Evolutionary conservation across 805 yeast species (phyloP), one percentile per base, ranked within the genome.

Genomic region (Hagleromyces aurorensis): DNA sequence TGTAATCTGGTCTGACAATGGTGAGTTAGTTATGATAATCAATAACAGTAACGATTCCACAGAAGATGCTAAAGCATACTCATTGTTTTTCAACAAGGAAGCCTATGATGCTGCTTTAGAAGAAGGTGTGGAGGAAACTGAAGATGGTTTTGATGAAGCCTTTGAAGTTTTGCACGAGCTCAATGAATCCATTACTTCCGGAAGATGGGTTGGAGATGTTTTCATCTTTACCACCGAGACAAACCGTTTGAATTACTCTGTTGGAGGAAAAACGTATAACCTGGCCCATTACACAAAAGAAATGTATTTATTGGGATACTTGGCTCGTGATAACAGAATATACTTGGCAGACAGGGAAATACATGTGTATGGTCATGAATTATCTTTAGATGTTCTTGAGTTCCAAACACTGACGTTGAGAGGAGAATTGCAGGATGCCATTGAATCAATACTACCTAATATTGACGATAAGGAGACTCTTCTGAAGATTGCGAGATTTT

Each of bases 121-220:
- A 25, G 62, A 63, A 26, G 84, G 73, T 33, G 57, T 65, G 7
- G 59, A 72, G 33, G 82, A 75, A 50, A 72, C 74, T 4, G 93
- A 84, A 51, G 96, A 86, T 55, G 97, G 96, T 43, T 81, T 81
- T 20, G 96, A 82, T 50, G 79, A 72, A 21, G 72, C 89, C 10
- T 85, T 91, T 55, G 93, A 83, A 32, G 87, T 87, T 14, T 64
- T 84, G 34, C 73, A 78, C 48, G 94, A 93, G 38, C 70, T 85
- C 36, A 70, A 72, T 34, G 99, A 91, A 55, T 62, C 76, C 12
- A 72, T 89, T 21, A 74, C 82, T 37, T 78, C 94, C 16, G 96
- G 96, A 50, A 79, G 78, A 57, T 91, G 96, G 86, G 86, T 87
- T 48, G 98, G 97, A 43, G 97, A 91, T 63, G 96, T 91, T 25